Evolutionary conservation across 768 basidiomycete species (phyloP).

Genomic region (Tephrocybe sp.): DNA sequence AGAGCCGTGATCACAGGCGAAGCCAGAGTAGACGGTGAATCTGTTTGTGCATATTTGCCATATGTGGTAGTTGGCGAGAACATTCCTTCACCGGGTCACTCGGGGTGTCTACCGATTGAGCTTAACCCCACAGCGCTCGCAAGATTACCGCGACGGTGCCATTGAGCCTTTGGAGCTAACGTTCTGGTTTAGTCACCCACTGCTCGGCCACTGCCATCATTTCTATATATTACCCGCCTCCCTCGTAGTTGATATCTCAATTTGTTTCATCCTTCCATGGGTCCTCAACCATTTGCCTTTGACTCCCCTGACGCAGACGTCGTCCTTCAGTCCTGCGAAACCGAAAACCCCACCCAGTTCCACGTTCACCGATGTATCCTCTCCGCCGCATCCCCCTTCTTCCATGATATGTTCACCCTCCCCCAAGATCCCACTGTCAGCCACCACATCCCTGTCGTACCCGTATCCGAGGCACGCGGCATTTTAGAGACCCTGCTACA

Average conservation of each 20-base stretch:
- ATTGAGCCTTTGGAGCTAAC: background rate
- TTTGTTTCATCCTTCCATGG: conserved; percentile 15
- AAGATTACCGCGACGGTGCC: background rate
- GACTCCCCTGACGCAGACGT: conserved; percentile 52
- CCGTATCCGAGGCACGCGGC: conserved; percentile 50
- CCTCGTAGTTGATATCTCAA: background rate
- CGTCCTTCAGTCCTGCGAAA: conserved; percentile 44
- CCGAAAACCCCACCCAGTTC: conserved; percentile 44
- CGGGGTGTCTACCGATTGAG: conserved; percentile 6
- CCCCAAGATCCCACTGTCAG: conserved; percentile 42
- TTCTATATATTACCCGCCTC: conserved; percentile 8
- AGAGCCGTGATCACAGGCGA: conserved; percentile 21
- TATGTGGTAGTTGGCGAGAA: conserved; percentile 1
- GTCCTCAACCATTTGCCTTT: conserved; percentile 38
- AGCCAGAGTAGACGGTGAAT: conserved; percentile 17
- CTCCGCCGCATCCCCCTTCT: conserved; percentile 64
- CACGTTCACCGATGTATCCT: conserved; percentile 64
- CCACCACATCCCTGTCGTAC: conserved; percentile 42
- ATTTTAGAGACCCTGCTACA: conserved; percentile 52
- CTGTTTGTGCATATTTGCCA: conserved; percentile 18
- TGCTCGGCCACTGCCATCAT: conserved; percentile 2
- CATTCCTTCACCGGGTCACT: background rate
- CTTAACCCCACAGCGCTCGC: background rate
- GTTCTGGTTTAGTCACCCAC: background rate
- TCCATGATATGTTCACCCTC: conserved; percentile 65